Evolutionary conservation across 2,329 filamentous ascomycete species (phyloP).

Genomic region (Trichoderma simmonsii): DNA sequence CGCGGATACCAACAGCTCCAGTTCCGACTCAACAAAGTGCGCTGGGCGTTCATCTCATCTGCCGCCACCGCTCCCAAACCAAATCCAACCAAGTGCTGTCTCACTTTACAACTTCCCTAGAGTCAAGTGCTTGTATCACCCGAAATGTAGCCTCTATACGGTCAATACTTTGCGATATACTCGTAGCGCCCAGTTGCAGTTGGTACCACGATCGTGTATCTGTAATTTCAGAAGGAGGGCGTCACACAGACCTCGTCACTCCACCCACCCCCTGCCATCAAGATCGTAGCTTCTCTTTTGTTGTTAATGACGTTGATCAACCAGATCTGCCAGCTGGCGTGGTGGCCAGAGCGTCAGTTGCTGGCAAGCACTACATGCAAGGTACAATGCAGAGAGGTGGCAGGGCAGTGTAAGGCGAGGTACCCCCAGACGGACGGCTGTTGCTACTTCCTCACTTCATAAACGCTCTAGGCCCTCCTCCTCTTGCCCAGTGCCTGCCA

Average conservation of each 20-base stretch:
- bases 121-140: not conserved
- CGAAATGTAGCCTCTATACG: not conserved
- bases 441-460: constrained; percentile 1
- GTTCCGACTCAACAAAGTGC: not conserved
- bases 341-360: not conserved
- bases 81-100: not conserved
- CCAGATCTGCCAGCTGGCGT: constrained; percentile 13
- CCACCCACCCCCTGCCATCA: not conserved
- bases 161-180: not conserved
- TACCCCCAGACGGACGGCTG: not conserved
- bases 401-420: not conserved
- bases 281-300: not conserved
- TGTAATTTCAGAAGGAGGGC: not conserved
- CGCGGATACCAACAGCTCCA: not conserved
- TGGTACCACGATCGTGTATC: not conserved
- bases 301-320: constrained; percentile 1
- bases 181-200: not conserved
- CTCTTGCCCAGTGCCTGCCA: not conserved
- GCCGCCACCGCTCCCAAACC: not conserved
- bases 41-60: not conserved
- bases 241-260: not conserved
- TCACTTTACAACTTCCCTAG: constrained; percentile 1
- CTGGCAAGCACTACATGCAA: not conserved
- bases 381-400: not conserved
- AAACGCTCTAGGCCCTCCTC: constrained; percentile 1